Evolutionary conservation across 805 yeast genomes (phyloP).

Genomic region (Hanseniaspora guilliermondii): DNA sequence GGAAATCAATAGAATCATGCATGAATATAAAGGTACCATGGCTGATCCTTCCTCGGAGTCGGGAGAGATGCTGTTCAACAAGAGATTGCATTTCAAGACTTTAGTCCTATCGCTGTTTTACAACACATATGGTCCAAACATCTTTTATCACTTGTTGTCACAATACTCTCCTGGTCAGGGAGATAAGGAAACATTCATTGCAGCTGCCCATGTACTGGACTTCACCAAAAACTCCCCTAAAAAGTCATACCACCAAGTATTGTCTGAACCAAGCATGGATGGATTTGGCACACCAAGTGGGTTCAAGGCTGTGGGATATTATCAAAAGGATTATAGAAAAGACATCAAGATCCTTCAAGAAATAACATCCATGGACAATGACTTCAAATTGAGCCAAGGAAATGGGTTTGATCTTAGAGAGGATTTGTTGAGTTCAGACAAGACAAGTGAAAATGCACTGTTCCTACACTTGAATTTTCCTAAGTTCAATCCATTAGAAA

Average conservation of each 20-base stretch:
- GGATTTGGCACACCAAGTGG: constrained; percentile 27
- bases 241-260: constrained; percentile 39
- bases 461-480: constrained; percentile 33
- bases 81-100: constrained; percentile 45
- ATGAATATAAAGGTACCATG: constrained; percentile 49
- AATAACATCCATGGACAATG: neutral
- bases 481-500: constrained; percentile 28
- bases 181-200: constrained; percentile 66
- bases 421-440: constrained; percentile 12
- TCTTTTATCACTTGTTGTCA: constrained; percentile 55
- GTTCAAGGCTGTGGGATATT: constrained; percentile 64
- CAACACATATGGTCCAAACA: constrained; percentile 55
- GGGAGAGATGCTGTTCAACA: constrained; percentile 57
- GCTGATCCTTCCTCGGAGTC: constrained; percentile 66
- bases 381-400: neutral
- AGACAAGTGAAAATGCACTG: constrained; percentile 19
- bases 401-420: constrained; percentile 1
- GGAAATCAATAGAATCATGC: constrained; percentile 32
- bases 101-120: constrained; percentile 51
- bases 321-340: constrained; percentile 56
- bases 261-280: constrained; percentile 27
- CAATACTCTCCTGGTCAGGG: constrained; percentile 79
- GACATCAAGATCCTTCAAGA: neutral
- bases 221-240: constrained; percentile 16
- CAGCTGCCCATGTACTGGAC: constrained; percentile 43